Evolutionary conservation across 495 filamentous ascomycete genomes (phyloP), one percentile per base, ranked within the genome.

Genomic region (Penicillium mononematosum): DNA sequence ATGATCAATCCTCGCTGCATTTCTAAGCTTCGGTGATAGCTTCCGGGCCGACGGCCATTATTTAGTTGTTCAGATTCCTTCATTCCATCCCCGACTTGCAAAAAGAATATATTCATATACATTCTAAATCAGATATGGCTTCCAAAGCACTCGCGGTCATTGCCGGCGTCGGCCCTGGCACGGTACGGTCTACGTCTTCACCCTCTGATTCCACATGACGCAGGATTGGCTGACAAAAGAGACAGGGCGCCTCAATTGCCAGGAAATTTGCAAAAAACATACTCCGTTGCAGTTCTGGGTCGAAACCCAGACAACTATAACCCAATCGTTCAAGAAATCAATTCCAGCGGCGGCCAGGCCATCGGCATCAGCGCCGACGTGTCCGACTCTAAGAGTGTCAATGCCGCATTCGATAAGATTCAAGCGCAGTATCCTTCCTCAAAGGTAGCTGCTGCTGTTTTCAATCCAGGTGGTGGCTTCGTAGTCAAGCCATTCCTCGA

Each of bases 401-500:
- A 79, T 36, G 68, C 74, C 2, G 88, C 90, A n/a, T 86, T 95
- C 58, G 78, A 81, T 27, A 70, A 82, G 57, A 88, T 94, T 65
- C 74, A 80, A 44, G 72, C 84, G 58, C 77, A 87, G 59, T 81
- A 71, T 34, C 64, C 69, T 0, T 64, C 58, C 24, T 60, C 67
- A 1, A 46, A 81, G 27, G 71, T 89, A 1, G 90, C 87, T 9
- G 92, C 89, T 0, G 91, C 91, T 0, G 74, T 98, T 5, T 96
- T 89, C 68, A 96, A 97, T 66, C 85, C 86, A n/a, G 81, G 80
- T 4, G 86, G 82, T 29, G 80, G 83, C 2, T 88, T 90, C 57
- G 75, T 84, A 6, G 75, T 81, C 38, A 94, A 93, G 75, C 89
- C 91, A 3, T 96, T 97, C 65, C 73, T 96, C 17, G 91, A 96